Base-by-base conservation (phyloP, 306 rosid species). In the Quercus berberidifolia region DNA sequence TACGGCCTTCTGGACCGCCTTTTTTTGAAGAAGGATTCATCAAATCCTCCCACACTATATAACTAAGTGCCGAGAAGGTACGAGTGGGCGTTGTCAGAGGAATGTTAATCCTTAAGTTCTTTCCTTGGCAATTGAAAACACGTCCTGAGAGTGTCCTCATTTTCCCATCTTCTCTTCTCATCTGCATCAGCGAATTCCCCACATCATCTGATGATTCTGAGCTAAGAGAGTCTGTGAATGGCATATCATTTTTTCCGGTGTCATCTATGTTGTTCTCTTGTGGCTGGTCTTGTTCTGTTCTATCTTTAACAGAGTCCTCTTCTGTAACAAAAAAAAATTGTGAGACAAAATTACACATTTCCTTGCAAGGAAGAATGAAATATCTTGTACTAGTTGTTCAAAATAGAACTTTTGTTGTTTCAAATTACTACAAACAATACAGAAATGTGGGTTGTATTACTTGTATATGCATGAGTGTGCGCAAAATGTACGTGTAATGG, bases 71-170 rank as follows among this genome's bases (percentile, higher is more conserved):
- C 0, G 98, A 96, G 77, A 96, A 90, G 63, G 99, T 96, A 49
- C 96, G 86, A 5, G 92, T 88, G 0, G 99, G 99, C 3, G 92
- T 96, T 18, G 98, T 96, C 76, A 93, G 83, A 51, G 99, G 98
- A 87, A 96, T 96, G 90, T 90, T 89, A 76, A 96, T 84, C 84
- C 86, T 92, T 73, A 96, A 74, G 89, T 86, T 96, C 89, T 91
- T 95, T 70, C 99, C 99, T 77, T 91, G 97, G 81, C 81, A 85
- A 59, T 81, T 88, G 82, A 90, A 77, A 7, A 85, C 72, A 5
- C 85, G 89, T n/a, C 97, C 89, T 5, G 98, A 90, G 69, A 83
- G 62, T 6, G 90, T 78, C 55, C 93, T 89, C 76, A 85, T 28
- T 76, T 90, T 91, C 5, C 80, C 87, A 35, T 91, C 96, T 14